Evolutionary conservation across 164 flowering plant species (phyloP), one percentile per base, ranked within the genome.

Genomic region (Berberis thunbergii): DNA sequence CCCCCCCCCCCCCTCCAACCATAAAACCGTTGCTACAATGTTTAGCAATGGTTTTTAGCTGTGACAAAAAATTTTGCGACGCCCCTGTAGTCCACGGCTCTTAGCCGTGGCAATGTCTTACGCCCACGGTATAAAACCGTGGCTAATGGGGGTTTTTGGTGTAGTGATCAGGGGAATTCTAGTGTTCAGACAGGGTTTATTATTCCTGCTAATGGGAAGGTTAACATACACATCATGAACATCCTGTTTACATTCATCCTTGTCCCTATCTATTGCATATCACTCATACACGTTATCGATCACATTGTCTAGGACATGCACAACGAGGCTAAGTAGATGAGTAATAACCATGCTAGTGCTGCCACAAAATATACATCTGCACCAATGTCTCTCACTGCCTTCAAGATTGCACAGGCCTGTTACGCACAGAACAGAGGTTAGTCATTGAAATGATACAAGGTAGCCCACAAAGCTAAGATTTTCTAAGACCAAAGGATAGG

Each of bases 181-280:
- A 41, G 76, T 43, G 60, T 63, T 66, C 57, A 73, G 69, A 53
- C 80, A 64, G 7, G 79, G 58, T 59, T 80, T 79, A 38, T 67
- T 75, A 66, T 76, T 82, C 70, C 94, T 76, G 65, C 80, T 82
- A 61, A 86, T 72, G 40, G 94, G 97, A 26, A 89, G 86, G 59
- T 80, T 79, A 63, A 87, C 94, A 69, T 87, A 87, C 48, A 90
- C 90, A 66, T 86, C 86, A 70, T 90, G 97, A 63, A 87, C 86
- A 8, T 90, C 88, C 61, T 77, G 86, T 70, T 76, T 76, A 56
- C 64, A 76, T 46, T 91, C 97, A 57, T 91, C 96, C 49, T 77
- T 76, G 80, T 94, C 97, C 68, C 85, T 83, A 63, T 94, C 99
- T 43, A 94, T 83, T 40, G 97, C 97, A 62, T 84, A 94, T 75